Percentiles rank a stretch among this genome's conserved stretches.
These are phyloP conservation scores for Spinacia oleracea DNA, from an alignment of 179 eudicot genomes.

Conservation along the genomic window DNA sequence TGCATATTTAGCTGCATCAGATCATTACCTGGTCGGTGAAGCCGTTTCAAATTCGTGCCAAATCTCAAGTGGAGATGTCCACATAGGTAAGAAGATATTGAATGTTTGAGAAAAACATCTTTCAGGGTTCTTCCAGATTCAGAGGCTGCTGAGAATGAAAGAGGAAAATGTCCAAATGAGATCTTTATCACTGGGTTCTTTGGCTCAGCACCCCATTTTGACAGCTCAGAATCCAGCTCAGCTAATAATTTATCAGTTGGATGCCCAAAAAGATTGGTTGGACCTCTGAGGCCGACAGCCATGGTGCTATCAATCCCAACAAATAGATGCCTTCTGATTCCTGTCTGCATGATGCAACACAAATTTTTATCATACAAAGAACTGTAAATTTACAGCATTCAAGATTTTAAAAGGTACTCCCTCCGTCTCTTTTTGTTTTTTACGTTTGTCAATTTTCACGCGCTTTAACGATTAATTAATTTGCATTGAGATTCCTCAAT, in stretches of 20 bases:
- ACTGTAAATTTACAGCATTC: not conserved
- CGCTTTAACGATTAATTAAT: too few species aligned
- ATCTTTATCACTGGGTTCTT: constrained; percentile 64
- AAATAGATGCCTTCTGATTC: constrained; percentile 70
- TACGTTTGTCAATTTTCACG: too few species aligned
- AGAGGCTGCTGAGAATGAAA: constrained; percentile 77
- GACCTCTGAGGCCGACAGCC: constrained; percentile 81
- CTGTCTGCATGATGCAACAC: constrained; percentile 57
- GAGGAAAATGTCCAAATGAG: constrained; percentile 88
- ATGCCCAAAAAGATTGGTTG: constrained; percentile 94
- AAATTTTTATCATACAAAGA: not conserved
- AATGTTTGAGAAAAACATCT: constrained; percentile 62
- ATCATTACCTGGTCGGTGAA: constrained; percentile 45
- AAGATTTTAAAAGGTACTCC: too few species aligned
- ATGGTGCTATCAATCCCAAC: constrained; percentile 87
- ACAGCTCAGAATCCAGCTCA: constrained; percentile 69
- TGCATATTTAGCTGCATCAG: constrained; percentile 61
- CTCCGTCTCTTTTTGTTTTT: too few species aligned
- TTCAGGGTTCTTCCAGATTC: constrained; percentile 68
- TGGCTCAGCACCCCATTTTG: constrained; percentile 63
- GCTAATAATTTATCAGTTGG: constrained; percentile 68
- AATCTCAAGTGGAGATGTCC: constrained; percentile 83
- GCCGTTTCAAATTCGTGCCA: constrained; percentile 84
- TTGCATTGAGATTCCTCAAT: too few species aligned
- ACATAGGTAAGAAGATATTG: constrained; percentile 77